Evolutionary conservation across 345 rosid species (phyloP), one percentile per base, ranked within the genome.

Genomic region (Pugionium dolabratum): DNA sequence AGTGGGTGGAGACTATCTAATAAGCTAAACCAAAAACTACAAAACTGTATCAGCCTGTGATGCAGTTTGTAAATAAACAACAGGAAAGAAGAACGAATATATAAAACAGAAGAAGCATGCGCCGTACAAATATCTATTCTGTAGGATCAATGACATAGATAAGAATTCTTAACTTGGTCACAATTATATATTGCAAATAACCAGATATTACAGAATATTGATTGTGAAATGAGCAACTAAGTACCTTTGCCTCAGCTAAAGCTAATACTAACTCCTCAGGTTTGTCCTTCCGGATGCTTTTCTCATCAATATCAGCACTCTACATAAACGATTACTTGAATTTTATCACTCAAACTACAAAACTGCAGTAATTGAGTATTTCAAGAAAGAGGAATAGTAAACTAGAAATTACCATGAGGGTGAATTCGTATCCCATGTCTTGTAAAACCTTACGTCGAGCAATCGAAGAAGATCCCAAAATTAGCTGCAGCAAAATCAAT

Each of bases 221-320:
- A 18, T 18, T 18, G 18, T 18, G 18, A 18, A 18, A 18, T 18
- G 18, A 18, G 8, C 8, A 7, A 37, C 6, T 37, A 6, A 40
- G 2, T 48, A 79, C 98, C 97, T 93, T 90, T 28, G 97, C 98
- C 80, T 93, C 96, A 40, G 98, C 98, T 59, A 93, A 80, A 69
- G 96, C 85, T 79, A 85, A 77, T 10, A 90, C 97, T 80, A 93
- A 78, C 30, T 93, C 96, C 65, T 90, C 96, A 3, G 97, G 97
- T 48, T 78, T 85, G 59, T 87, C 92, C 66, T 79, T 84, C 10
- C 98, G 84, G 45, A 90, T 88, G 54, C 54, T 40, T 59, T 88
- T 88, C 75, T 93, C 98, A 62, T 93, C 98, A 75, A 93, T 90
- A 70, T 87, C 97, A 70, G 96, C 98, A 79, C 83, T 84, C 98